Percentiles rank a stretch among this genome's conserved stretches.
These are phyloP conservation scores for Yamadazyma phyllophila DNA, from an alignment of 805 yeast species.

Conservation along the genomic window DNA sequence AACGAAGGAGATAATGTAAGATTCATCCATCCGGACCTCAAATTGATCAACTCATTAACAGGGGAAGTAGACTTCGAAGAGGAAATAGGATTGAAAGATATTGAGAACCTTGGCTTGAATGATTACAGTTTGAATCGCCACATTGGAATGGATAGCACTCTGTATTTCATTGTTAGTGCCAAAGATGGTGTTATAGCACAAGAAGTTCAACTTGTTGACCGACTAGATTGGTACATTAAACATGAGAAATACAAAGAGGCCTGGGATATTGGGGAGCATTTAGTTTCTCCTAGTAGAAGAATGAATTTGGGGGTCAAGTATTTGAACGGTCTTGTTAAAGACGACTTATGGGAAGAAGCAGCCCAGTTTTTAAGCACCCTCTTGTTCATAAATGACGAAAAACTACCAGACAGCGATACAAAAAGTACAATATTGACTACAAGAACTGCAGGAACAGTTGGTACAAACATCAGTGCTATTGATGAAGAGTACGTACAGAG, in stretches of 20 bases:
- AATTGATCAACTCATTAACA: conserved; percentile 59
- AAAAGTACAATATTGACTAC: conserved; percentile 30
- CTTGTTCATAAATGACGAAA: conserved; percentile 19
- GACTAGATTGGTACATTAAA: conserved; percentile 68
- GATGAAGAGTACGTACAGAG: conserved; percentile 22
- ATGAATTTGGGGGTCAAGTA: conserved; percentile 60
- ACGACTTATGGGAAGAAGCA: conserved; percentile 55
- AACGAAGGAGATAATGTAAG: conserved; percentile 16
- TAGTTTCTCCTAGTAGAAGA: conserved; percentile 50
- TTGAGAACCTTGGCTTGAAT: conserved; percentile 63
- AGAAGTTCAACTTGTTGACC: conserved; percentile 67
- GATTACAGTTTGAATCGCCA: conserved; percentile 70
- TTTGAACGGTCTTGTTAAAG: conserved; percentile 41
- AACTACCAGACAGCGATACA: conserved; percentile 28
- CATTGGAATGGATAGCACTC: conserved; percentile 36
- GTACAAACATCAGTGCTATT: conserved; percentile 16
- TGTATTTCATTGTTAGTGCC: conserved; percentile 73
- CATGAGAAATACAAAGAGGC: conserved; percentile 60
- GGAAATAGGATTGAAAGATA: conserved; percentile 63
- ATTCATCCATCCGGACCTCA: conserved; percentile 67
- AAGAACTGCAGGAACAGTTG: conserved; percentile 8
- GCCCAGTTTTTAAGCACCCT: conserved; percentile 42
- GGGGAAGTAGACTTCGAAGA: conserved; percentile 79
- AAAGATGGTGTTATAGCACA: conserved; percentile 77
- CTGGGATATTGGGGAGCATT: conserved; percentile 69